A percentile compares a stretch with the other conserved stretches of the same genome.
Conservation (phyloP, 176 grass and related monocot genomes). For the Typha latifolia region DNA sequence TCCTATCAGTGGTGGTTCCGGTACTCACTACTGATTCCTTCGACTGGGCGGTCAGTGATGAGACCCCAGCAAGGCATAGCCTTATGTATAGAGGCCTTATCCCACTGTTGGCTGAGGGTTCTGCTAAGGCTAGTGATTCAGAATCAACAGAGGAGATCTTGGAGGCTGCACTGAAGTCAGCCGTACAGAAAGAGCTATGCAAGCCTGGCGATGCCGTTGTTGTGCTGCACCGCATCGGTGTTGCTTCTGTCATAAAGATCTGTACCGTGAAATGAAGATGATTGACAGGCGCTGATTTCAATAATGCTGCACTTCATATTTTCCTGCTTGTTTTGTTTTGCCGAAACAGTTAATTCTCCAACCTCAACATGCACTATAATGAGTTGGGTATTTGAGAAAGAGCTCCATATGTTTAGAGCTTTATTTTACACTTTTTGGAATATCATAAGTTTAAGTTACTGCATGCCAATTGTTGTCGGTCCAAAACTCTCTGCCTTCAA, state of each 20-base stretch:
- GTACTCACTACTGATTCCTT: conserved; percentile 66
- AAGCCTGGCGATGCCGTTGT: conserved; percentile 65
- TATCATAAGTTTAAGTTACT: conserved; percentile 3
- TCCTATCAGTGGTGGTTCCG: conserved; percentile 77
- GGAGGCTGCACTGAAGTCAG: conserved; percentile 50
- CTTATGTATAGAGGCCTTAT: conserved; percentile 74
- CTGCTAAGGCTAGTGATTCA: conserved; percentile 74
- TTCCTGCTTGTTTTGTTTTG: conserved; percentile 10
- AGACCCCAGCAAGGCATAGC: conserved; percentile 68
- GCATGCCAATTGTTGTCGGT: not conserved
- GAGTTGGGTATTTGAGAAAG: conserved; percentile 29
- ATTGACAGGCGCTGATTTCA: not conserved
- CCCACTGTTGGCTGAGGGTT: conserved; percentile 67
- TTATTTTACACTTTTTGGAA: not conserved
- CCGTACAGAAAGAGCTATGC: conserved; percentile 55
- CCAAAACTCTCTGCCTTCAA: not conserved
- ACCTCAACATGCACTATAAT: conserved; percentile 18
- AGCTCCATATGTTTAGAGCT: conserved; percentile 32
- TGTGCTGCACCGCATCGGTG: conserved; percentile 66
- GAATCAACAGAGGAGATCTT: conserved; percentile 85
- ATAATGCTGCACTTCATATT: not conserved
- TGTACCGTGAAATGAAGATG: conserved; percentile 62
- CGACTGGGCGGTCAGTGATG: conserved; percentile 67
- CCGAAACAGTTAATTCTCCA: conserved; percentile 13
- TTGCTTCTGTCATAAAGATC: conserved; percentile 92